Conservation (phyloP, 805 yeast genomes). For the Zygotorulaspora sp. region DNA sequence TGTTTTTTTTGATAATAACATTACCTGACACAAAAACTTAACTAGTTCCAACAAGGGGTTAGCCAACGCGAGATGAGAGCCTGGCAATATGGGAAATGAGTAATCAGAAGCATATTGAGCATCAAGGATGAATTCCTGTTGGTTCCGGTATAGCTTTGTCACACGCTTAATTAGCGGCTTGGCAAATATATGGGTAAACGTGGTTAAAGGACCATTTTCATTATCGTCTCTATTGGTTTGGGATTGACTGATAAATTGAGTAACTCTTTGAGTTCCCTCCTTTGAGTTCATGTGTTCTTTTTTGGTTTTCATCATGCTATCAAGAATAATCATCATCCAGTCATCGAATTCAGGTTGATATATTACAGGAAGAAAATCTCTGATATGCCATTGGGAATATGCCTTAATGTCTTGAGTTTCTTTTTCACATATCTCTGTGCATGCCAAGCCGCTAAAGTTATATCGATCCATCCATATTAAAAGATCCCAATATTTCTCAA, state of each 20-base stretch:
- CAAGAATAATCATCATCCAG: conserved; percentile 77
- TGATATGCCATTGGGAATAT: conserved; percentile 74
- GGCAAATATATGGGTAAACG: conserved; percentile 54
- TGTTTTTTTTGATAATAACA: conserved; percentile 59
- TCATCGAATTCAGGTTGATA: conserved; percentile 80
- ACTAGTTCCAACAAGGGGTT: conserved; percentile 80
- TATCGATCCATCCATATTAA: conserved; percentile 91
- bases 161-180: conserved; percentile 63
- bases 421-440: conserved; percentile 36
- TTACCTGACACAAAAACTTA: conserved; percentile 68
- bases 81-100: conserved; percentile 71
- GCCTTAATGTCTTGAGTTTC: conserved; percentile 39
- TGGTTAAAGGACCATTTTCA: conserved; percentile 39
- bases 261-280: conserved; percentile 55
- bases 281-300: conserved; percentile 28
- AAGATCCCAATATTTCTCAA: conserved; percentile 85
- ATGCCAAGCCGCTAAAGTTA: conserved; percentile 73
- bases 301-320: conserved; percentile 58
- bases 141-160: conserved; percentile 59
- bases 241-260: conserved; percentile 56
- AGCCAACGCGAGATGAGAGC: conserved; percentile 52
- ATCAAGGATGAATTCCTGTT: conserved; percentile 66
- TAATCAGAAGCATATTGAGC: conserved; percentile 61
- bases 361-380: conserved; percentile 64
- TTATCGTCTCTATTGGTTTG: conserved; percentile 36